These are phyloP conservation scores for Triticum timopheevii DNA, from an alignment of 176 grass and related monocot genomes.

Conservation along the genomic window DNA sequence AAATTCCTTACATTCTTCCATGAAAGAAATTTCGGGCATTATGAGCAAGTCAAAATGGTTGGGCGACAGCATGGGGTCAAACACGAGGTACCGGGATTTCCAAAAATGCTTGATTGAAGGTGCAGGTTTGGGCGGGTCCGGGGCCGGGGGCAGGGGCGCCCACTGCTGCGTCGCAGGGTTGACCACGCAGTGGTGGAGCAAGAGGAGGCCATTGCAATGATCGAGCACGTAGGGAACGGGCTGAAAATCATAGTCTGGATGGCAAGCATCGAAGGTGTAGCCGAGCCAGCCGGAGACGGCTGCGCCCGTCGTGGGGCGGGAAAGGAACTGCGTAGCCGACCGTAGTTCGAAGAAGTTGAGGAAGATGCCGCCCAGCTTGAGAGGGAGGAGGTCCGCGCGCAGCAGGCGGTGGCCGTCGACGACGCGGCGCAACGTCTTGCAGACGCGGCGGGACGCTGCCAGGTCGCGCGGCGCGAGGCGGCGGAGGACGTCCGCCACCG, in stretches of 20 bases:
- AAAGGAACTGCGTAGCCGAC: neutral
- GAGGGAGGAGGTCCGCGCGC: slow-evolving; percentile 11
- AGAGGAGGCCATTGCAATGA: slow-evolving; percentile 4
- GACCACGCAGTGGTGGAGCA: neutral
- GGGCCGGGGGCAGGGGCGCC: neutral
- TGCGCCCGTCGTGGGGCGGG: neutral
- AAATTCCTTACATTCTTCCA: neutral
- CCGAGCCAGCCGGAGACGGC: neutral
- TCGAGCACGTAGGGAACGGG: neutral
- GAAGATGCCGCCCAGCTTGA: neutral
- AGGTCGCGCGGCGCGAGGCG: neutral
- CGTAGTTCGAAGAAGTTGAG: neutral
- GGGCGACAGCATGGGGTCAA: neutral
- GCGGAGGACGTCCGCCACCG: neutral
- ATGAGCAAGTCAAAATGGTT: neutral
- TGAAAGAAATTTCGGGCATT: neutral
- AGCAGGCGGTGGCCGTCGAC: neutral
- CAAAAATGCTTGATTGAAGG: neutral
- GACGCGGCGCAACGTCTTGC: neutral
- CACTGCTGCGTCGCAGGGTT: neutral
- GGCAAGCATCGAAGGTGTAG: neutral
- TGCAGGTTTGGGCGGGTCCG: neutral
- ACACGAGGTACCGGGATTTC: neutral
- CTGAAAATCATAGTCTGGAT: neutral
- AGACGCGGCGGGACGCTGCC: neutral